Evolutionary conservation across 1,284 basidiomycete genomes (phyloP), one percentile per base, ranked within the genome.

Genomic region (Microbotryum saponariae): DNA sequence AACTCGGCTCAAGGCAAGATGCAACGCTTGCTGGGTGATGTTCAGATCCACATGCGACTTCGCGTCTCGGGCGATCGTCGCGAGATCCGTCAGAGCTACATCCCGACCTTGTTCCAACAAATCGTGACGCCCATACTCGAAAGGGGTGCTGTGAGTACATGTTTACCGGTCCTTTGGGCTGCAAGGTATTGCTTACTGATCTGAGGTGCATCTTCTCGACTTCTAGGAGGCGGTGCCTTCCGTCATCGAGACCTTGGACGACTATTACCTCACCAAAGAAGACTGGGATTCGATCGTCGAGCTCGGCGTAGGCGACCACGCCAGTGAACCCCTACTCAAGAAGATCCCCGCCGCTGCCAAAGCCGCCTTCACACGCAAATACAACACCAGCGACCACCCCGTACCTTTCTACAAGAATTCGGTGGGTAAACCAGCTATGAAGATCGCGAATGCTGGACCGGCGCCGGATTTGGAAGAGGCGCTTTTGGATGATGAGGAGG

Each of bases 211-310:
- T 2, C 23, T n/a, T 2, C 10, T 33, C 49, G 46, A 31, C 37
- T 16, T 42, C 1, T 72, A 91, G 87, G 83, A 82, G 61, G 87
- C 83, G 1, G 82, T 96, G 4, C 85, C 87, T 1, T 84, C 86
- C 2, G 85, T 93, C 27, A 97, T 98, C 61, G 79, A 83, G 27
- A 77, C 79, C 18, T 94, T 98, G 91, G 94, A 98, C 75, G 87
- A 89, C 53, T 98, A 98, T 76, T 97, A 85, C 76, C 77, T 98
- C 45, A 86, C 86, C 7, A 88, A 88, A 67, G 94, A 97, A 46
- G 94, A 98, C 73, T 94, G 93, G 89, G 96, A 98, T 70, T 86
- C 89, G 12, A 82, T 97, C 56, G 82, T 97, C 58, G 94, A 98
- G 75, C 82, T 98, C 12, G 94, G 93, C 0, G 82, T 98, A 12